Conservation (phyloP, 2,329 filamentous ascomycete genomes). For the Penicillium sp. region DNA sequence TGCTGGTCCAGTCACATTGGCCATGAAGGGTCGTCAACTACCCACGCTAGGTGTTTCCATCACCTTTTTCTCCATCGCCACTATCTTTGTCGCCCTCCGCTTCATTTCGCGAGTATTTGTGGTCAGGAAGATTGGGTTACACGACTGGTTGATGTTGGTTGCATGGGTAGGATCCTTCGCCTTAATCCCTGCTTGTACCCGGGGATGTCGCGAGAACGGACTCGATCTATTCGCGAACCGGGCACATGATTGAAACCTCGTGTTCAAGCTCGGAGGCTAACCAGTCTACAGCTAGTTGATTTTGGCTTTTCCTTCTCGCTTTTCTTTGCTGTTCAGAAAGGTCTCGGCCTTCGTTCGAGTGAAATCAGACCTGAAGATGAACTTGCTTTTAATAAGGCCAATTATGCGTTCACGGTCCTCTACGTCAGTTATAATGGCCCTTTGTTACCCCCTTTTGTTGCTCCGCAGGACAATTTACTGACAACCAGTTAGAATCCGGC, state of each 20-base stretch:
- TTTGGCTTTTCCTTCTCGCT: slow-evolving; percentile 49
- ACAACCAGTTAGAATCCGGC: slow-evolving; percentile 67
- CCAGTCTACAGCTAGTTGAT: slow-evolving; percentile 37
- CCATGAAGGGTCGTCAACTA: slow-evolving; percentile 37
- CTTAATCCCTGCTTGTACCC: slow-evolving; percentile 12
- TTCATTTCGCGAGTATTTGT: slow-evolving; percentile 71
- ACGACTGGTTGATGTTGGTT: slow-evolving; percentile 77
- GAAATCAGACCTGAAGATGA: slow-evolving; percentile 35
- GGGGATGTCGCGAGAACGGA: slow-evolving; percentile 5
- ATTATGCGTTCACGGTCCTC: slow-evolving; percentile 61
- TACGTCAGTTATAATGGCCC: slow-evolving; percentile 47
- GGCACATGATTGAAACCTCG: slow-evolving; percentile 1
- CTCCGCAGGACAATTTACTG: not conserved
- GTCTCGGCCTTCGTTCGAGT: slow-evolving; percentile 43
- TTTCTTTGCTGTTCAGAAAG: slow-evolving; percentile 45
- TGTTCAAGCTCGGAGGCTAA: slow-evolving; percentile 2
- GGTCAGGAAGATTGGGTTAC: slow-evolving; percentile 67
- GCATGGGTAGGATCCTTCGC: slow-evolving; percentile 61
- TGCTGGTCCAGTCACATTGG: not conserved
- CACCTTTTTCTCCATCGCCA: slow-evolving; percentile 60
- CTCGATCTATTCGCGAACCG: not conserved
- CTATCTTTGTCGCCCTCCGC: slow-evolving; percentile 71
- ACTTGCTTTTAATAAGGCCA: slow-evolving; percentile 44
- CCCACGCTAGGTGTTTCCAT: slow-evolving; percentile 45
- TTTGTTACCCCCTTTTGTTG: not conserved